These are phyloP conservation scores for Mycena sp. DNA, from an alignment of 1,284 basidiomycete species.

Conservation along the genomic window DNA sequence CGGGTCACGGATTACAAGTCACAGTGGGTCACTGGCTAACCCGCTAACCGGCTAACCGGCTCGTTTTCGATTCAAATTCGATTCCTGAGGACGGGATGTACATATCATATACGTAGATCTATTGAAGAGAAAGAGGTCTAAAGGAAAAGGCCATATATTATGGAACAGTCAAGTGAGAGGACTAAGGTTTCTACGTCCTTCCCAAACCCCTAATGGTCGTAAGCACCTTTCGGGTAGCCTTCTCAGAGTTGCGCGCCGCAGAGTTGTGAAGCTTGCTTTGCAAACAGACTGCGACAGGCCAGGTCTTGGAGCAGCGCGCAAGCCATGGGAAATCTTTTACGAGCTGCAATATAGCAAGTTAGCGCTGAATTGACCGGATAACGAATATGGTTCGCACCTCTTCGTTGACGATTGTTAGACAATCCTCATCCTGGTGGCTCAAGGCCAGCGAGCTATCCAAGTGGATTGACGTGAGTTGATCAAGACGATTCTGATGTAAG, in stretches of 20 bases:
- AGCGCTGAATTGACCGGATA: neutral
- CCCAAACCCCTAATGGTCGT: no score
- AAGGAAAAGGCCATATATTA: no score
- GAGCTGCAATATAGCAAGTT: neutral
- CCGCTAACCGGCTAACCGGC: no score
- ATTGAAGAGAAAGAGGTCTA: no score
- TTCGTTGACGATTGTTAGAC: neutral
- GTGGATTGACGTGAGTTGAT: neutral
- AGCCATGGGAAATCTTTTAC: neutral
- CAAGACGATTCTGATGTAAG: neutral
- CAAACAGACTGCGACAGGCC: neutral
- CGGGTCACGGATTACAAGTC: no score
- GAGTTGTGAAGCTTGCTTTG: conserved; percentile 8
- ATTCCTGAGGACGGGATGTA: no score
- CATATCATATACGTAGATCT: no score
- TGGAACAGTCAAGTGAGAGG: no score
- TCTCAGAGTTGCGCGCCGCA: neutral
- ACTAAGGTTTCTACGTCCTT: no score
- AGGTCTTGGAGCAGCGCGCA: neutral
- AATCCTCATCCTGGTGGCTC: neutral
- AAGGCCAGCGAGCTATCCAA: neutral
- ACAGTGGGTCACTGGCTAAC: no score
- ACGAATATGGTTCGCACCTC: neutral
- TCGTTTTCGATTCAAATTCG: no score
- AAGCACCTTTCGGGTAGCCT: no score